Evolutionary conservation across 2,329 filamentous ascomycete genomes (phyloP), one percentile per base, ranked within the genome.

Genomic region (Allantophomopsis lycopodina): DNA sequence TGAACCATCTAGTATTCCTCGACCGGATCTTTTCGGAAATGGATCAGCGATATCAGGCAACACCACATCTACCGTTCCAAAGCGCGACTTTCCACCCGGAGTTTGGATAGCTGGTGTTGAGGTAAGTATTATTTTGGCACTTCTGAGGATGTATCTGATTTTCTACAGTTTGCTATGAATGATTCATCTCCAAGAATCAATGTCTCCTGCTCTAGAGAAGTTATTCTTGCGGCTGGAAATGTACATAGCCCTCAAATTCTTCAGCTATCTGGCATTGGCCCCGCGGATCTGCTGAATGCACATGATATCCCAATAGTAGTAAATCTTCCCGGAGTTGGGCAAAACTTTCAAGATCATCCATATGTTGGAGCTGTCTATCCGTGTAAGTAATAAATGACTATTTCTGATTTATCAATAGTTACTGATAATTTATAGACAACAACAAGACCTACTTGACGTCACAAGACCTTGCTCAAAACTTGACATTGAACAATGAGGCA

Each of bases 321-420:
- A 4, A 63, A 79, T 49, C 61, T 75, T 1, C 74, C 73, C 0
- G 41, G 41, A 11, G 74, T 82, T 14, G 76, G 76, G 32, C 64
- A 60, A 23, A 76, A 78, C 54, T 58, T 77, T 2, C 62, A 69
- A 49, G 71, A 78, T 51, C 67, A 68, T 43, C 23, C 23, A 28
- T 28, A 28, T 10, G 23, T 28, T 10, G 23, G 23, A 28, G 23
- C 46, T 3, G 40, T 48, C 2, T 49, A 52, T 32, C 50, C 50
- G 31, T 50, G 49, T 49, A 40, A 35, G 44, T 33, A 11, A 2
- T n/a, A 28, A 28, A 28, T 20, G 18, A 12, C 8, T 28, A 28
- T 28, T 10, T 6, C 23, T 28, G 8, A 3, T 12, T 28, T 8
- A 28, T 12, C 11, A 12, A n/a, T n/a, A n/a, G n/a, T 12, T 28